Percentiles rank a stretch among this genome's conserved stretches.
Conservation (phyloP, 345 rosid genomes). For the Eucalyptus shirleyi region DNA sequence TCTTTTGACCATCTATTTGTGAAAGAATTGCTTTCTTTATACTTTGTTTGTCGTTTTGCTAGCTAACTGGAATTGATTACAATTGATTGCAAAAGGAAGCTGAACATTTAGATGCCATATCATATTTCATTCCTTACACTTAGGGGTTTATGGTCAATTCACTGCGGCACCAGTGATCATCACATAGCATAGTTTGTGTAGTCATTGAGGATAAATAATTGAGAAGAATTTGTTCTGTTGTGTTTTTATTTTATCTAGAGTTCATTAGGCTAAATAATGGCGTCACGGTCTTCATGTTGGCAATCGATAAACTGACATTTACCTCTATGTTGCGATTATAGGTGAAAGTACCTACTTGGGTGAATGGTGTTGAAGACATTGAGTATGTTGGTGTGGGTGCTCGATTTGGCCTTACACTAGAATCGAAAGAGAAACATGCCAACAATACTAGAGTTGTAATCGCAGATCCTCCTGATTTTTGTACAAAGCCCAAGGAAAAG, state of each 20-base stretch:
- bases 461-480: conserved; percentile 80
- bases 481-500: conserved; percentile 49
- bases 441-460: conserved; percentile 36
- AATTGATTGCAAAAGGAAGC: not conserved
- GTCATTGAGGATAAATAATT: not conserved
- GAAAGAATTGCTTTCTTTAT: not conserved
- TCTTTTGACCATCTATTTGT: not conserved
- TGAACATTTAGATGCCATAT: not conserved
- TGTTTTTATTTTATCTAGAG: not conserved
- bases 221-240: not conserved
- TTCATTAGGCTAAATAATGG: not conserved
- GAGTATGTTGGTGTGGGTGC: conserved; percentile 96
- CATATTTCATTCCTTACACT: not conserved
- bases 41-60: not conserved
- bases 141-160: not conserved
- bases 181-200: not conserved
- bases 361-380: conserved; percentile 31
- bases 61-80: not conserved
- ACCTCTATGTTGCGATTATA: not conserved
- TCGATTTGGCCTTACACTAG: conserved; percentile 80
- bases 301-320: not conserved
- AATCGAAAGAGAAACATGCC: conserved; percentile 76
- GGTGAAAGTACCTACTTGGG: conserved; percentile 88
- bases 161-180: not conserved
- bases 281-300: not conserved